A percentile compares a stretch with the other conserved stretches of the same genome.
These are phyloP conservation scores for Pinguiococcus pyrenoidosus DNA, from an alignment of 108 stramenopile species.

Conservation along the genomic window DNA sequence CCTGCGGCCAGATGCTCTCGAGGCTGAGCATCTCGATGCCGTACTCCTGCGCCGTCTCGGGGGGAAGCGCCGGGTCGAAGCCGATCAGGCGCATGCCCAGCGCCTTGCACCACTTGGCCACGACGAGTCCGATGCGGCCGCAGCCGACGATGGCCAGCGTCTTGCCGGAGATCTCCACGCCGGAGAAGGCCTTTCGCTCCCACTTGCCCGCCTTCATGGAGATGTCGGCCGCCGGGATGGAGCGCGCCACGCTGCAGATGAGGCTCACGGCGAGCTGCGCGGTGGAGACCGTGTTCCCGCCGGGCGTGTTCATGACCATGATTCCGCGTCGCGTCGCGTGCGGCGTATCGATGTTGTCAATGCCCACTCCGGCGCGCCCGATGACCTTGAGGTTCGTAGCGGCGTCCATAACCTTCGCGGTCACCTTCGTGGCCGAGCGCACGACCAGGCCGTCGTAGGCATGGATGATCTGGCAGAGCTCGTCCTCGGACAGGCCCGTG, in stretches of 20 bases:
- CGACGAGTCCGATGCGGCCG: slow-evolving; percentile 34
- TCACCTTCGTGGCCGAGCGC: not conserved
- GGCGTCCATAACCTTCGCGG: not conserved
- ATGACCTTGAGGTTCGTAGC: not conserved
- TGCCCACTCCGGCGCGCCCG: slow-evolving; percentile 41
- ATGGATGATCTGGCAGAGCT: slow-evolving; percentile 28
- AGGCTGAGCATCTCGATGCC: slow-evolving; percentile 25
- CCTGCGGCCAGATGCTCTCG: slow-evolving; percentile 15
- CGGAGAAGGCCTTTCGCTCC: slow-evolving; percentile 39
- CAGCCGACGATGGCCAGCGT: slow-evolving; percentile 38
- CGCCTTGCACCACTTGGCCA: slow-evolving; percentile 28
- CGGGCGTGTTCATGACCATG: slow-evolving; percentile 44
- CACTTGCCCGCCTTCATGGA: slow-evolving; percentile 42
- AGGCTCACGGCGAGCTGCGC: slow-evolving; percentile 39
- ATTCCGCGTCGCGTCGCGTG: slow-evolving; percentile 33
- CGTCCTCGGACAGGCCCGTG: slow-evolving; percentile 22
- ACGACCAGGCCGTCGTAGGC: slow-evolving; percentile 19
- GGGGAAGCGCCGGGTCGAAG: slow-evolving; percentile 26
- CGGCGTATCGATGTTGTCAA: slow-evolving; percentile 39
- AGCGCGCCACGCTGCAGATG: slow-evolving; percentile 19
- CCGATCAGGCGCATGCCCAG: slow-evolving; percentile 24
- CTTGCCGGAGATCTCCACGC: slow-evolving; percentile 36
- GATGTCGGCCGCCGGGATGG: slow-evolving; percentile 32
- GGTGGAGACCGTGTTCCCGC: slow-evolving; percentile 43
- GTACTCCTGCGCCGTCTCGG: slow-evolving; percentile 9